Base-by-base conservation (phyloP, 495 filamentous ascomycete genomes). In the Friedmanniomyces endolithicus region DNA sequence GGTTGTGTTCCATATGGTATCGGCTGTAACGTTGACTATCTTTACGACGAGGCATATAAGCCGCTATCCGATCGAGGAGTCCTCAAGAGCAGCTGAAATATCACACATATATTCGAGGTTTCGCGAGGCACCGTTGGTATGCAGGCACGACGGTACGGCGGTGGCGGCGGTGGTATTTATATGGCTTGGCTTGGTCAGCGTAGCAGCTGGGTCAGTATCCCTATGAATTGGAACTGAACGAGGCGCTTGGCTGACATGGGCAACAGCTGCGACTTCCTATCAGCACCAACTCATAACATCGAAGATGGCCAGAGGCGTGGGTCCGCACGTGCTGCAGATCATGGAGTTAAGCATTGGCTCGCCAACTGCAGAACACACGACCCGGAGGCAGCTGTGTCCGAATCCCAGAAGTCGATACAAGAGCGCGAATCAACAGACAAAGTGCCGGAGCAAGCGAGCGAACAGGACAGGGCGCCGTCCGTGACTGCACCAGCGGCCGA, bases 1-100 rank as follows among this genome's bases (percentile, higher is more conserved):
- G 6, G 67, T 66, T 23, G 19, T 72, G 7, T 67, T 74, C 59
- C 69, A 68, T 34, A 61, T 75, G 1, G 67, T 68, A 1, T 66
- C 67, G 50, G 72, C 71, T 0, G 52, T 78, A 45, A 62, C 67
- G 0, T 48, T 73, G 49, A 76, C 75, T 58, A 57, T 74, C 22
- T 72, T 77, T 56, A 66, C 72, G 1, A 67, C 68, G n/a, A 72
- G 57, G 19, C 52, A 67, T 12, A 55, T 60, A 12, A 66, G 67
- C 8, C 63, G 63, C 14, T 66, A 75, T 33, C 63, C 66, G 0
- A 72, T 73, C 23, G 43, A 31, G 8, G 29, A 31, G 19, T 12
- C 20, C 55, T 67, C 45, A 44, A 55, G 1, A 63, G 50, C 17
- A 54, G 51, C 7, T 68, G 64, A 51, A 12, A 25, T 50, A 45